These are phyloP conservation scores for Termitomyces sp. DNA, from an alignment of 768 basidiomycete species.

Conservation along the genomic window DNA sequence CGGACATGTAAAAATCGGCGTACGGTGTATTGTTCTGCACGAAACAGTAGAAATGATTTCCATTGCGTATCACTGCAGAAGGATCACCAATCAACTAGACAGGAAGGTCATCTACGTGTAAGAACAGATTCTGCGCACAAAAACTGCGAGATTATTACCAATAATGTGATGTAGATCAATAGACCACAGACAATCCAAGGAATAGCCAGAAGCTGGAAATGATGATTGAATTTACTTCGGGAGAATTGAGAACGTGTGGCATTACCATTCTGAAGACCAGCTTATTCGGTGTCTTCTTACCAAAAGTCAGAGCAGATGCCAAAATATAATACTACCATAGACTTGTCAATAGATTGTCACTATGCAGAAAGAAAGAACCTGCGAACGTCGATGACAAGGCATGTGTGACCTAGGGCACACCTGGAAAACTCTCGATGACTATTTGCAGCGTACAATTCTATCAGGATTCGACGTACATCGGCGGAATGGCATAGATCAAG, in stretches of 20 bases:
- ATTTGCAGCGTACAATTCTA: neutral
- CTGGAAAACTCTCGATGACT: neutral
- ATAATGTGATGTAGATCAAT: neutral
- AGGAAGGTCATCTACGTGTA: neutral
- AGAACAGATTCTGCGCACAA: neutral
- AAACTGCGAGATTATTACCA: neutral
- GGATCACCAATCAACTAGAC: neutral
- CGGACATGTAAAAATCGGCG: neutral
- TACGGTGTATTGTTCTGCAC: constrained; percentile 10
- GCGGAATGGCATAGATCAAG: constrained; percentile 20
- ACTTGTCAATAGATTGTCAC: neutral
- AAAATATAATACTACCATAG: neutral
- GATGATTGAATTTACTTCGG: neutral
- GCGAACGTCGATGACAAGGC: neutral
- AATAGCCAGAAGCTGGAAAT: neutral
- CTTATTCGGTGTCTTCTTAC: neutral
- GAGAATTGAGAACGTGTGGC: neutral
- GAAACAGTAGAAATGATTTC: constrained; percentile 14
- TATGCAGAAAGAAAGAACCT: neutral
- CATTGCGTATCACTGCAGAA: constrained; percentile 4
- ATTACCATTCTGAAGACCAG: neutral
- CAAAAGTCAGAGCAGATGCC: neutral
- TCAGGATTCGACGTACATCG: constrained; percentile 11
- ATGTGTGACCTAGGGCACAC: neutral
- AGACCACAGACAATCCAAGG: neutral